Conservation (phyloP, 495 filamentous ascomycete species). For the Penicillium verhagenii region DNA sequence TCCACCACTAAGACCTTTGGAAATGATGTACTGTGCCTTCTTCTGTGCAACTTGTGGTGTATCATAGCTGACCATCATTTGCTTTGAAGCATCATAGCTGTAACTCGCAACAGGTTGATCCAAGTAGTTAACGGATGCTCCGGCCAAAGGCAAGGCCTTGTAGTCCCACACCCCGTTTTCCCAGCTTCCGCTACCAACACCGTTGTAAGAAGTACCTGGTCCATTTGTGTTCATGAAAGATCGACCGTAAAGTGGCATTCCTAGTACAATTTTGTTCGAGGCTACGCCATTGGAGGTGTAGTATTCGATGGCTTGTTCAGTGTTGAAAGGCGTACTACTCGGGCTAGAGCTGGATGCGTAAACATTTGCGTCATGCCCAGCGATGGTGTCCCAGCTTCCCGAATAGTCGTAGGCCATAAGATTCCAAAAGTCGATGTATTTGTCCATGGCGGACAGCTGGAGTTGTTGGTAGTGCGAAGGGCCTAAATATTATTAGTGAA, state of each 20-base stretch:
- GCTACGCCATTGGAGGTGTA: conserved; percentile 64
- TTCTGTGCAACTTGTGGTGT: conserved; percentile 53
- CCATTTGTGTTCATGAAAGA: conserved; percentile 72
- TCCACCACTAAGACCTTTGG: conserved; percentile 66
- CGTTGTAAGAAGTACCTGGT: conserved; percentile 63
- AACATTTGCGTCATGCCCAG: conserved; percentile 78
- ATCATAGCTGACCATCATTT: conserved; percentile 77
- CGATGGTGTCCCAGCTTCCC: conserved; percentile 64
- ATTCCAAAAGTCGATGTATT: conserved; percentile 66
- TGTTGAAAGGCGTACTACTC: conserved; percentile 65
- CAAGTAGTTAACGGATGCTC: conserved; percentile 20
- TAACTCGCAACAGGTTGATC: conserved; percentile 53
- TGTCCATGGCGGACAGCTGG: conserved; percentile 60
- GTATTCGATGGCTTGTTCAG: conserved; percentile 59
- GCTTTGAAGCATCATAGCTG: conserved; percentile 58
- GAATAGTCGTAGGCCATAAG: conserved; percentile 79
- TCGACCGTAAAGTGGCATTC: conserved; percentile 84
- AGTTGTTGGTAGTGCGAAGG: conserved; percentile 61
- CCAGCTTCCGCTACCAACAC: conserved; percentile 65
- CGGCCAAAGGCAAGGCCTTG: conserved; percentile 53
- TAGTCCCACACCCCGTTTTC: conserved; percentile 82
- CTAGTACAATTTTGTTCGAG: conserved; percentile 70
- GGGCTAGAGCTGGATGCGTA: conserved; percentile 53
- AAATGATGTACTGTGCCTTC: conserved; percentile 67
- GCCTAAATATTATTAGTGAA: conserved; percentile 37